Evolutionary conservation across 805 yeast genomes (phyloP).

Genomic region (Candida ponderosae): DNA sequence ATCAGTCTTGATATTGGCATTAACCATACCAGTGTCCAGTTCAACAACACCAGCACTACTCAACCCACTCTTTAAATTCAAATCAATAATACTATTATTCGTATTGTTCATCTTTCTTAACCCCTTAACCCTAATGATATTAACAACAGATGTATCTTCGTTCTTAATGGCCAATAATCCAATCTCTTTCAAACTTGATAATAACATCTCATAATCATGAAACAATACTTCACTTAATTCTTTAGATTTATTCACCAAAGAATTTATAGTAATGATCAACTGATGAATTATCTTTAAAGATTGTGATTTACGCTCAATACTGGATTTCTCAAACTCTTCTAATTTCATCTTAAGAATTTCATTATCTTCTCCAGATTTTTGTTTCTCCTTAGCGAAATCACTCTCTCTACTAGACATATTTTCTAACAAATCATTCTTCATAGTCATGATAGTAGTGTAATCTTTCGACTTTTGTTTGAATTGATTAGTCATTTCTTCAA

Average conservation of each 20-base stretch:
- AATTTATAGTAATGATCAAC: constrained; percentile 24
- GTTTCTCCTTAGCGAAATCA: constrained; percentile 49
- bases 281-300: constrained; percentile 20
- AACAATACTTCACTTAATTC: constrained; percentile 34
- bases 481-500: background rate
- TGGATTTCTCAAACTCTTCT: constrained; percentile 38
- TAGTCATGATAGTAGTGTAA: constrained; percentile 19
- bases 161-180: constrained; percentile 60
- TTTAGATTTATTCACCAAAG: constrained; percentile 27
- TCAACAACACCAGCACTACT: too few species aligned
- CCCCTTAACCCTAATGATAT: constrained; percentile 76
- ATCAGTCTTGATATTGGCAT: constrained; percentile 28
- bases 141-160: constrained; percentile 28
- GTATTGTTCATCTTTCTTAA: constrained; percentile 38
- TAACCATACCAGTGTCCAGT: constrained; percentile 28
- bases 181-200: constrained; percentile 29
- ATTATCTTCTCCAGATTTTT: constrained; percentile 40
- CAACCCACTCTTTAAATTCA: too few species aligned
- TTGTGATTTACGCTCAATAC: constrained; percentile 15
- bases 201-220: constrained; percentile 11
- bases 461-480: constrained; percentile 1
- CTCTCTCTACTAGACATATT: constrained; percentile 60
- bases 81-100: too few species aligned
- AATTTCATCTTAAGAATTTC: constrained; percentile 33
- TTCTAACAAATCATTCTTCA: constrained; percentile 59